Percentiles rank a stretch among this genome's conserved stretches.
Conservation (phyloP, 2,329 filamentous ascomycete genomes). For the Xylaria sp. region DNA sequence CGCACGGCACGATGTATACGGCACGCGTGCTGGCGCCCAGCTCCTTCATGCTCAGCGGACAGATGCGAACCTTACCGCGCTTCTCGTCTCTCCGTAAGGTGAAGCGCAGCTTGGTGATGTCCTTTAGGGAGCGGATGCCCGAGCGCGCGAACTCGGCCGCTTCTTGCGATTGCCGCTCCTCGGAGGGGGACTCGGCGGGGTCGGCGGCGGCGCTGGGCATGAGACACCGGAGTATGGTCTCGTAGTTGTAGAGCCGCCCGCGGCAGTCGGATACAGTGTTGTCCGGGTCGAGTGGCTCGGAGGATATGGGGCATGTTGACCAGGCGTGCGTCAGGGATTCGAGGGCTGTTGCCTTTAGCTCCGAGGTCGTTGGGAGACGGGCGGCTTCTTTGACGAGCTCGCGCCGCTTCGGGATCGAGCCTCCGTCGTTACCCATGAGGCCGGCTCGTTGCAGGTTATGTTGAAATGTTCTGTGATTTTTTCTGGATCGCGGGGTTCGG, state of each 20-base stretch:
- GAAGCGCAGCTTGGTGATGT: constrained; percentile 88
- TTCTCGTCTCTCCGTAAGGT: constrained; percentile 51
- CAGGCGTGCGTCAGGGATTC: constrained; percentile 89
- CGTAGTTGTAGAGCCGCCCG: constrained; percentile 94
- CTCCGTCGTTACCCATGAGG: constrained; percentile 95
- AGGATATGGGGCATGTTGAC: constrained; percentile 88
- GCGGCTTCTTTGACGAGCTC: constrained; percentile 96
- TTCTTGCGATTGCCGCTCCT: constrained; percentile 32
- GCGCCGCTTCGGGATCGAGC: constrained; percentile 92
- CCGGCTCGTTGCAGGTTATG: constrained; percentile 2
- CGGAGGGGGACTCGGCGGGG: neutral
- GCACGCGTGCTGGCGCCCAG: constrained; percentile 82
- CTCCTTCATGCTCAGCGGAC: constrained; percentile 87
- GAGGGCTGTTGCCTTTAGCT: constrained; percentile 87
- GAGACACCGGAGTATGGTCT: constrained; percentile 77
- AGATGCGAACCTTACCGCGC: constrained; percentile 74
- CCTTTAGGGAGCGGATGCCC: constrained; percentile 82
- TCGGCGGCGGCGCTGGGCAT: constrained; percentile 65
- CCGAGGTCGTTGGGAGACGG: constrained; percentile 80
- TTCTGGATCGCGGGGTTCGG: neutral
- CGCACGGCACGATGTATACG: constrained; percentile 93
- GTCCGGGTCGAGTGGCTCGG: constrained; percentile 72
- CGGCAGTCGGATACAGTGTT: constrained; percentile 86
- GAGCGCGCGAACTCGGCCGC: constrained; percentile 57
- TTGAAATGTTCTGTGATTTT: neutral